Percentiles rank a stretch among this genome's conserved stretches.
phyloP scores from a whole-genome alignment of 2,329 filamentous ascomycete genomes.

The Fusarium tanahbumbuense region DNA sequence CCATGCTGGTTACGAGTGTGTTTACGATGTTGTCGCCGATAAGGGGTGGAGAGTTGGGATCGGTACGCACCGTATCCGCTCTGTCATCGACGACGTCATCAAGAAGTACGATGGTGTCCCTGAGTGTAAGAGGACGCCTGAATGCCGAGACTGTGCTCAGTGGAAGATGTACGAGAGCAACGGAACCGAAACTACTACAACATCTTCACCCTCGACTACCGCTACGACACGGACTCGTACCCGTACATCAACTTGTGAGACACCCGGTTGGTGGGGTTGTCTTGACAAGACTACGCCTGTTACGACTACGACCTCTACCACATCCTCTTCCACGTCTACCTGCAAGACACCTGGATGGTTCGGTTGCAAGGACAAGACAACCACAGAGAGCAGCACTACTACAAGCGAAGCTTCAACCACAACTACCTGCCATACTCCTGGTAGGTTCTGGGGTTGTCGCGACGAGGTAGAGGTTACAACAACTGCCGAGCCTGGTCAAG shows the following conservation, averaged over 20 bases:
- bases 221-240: conserved; percentile 75
- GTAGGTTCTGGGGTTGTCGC: conserved; percentile 67
- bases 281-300: conserved; percentile 72
- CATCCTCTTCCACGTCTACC: conserved; percentile 64
- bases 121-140: conserved; percentile 77
- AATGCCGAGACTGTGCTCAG: conserved; percentile 88
- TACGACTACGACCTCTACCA: conserved; percentile 54
- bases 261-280: conserved; percentile 92
- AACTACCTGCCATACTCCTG: conserved; percentile 62
- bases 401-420: conserved; percentile 49
- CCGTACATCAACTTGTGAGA: conserved; percentile 87
- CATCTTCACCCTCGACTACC: conserved; percentile 62
- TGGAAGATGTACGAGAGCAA: conserved; percentile 98
- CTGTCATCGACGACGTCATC: conserved; percentile 89
- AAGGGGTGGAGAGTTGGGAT: conserved; percentile 93
- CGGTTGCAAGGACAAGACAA: conserved; percentile 67
- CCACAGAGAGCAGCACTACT: conserved; percentile 46
- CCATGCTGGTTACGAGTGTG: conserved; percentile 87
- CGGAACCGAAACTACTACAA: conserved; percentile 79
- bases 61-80: conserved; percentile 89
- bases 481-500: conserved; percentile 50
- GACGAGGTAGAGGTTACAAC: conserved; percentile 54
- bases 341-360: conserved; percentile 75
- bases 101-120: conserved; percentile 85
- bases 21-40: conserved; percentile 92